These are phyloP conservation scores for Haplosporangium sp. DNA, from an alignment of 371 early-diverging fungal genomes.

Conservation along the genomic window DNA sequence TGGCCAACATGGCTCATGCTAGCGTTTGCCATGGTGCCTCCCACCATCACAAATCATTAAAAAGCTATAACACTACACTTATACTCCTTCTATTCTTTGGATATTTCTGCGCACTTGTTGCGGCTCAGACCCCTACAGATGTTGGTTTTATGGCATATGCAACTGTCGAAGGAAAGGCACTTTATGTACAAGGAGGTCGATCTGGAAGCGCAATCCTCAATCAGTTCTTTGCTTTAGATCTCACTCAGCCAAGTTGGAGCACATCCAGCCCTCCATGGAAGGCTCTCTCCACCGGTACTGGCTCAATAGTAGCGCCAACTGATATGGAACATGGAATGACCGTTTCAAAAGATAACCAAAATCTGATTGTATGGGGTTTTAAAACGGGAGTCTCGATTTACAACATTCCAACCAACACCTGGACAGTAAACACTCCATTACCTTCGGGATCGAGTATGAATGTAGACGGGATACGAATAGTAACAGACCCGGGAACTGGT, in stretches of 20 bases:
- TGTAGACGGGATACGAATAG: no score
- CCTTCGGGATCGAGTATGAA: no score
- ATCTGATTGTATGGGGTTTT: neutral
- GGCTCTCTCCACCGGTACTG: neutral
- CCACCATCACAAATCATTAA: no score
- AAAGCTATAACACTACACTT: no score
- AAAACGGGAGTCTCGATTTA: neutral
- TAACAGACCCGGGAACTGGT: no score
- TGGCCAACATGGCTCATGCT: no score
- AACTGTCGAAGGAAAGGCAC: neutral
- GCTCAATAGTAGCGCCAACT: neutral
- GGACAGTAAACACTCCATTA: neutral
- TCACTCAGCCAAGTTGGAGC: neutral
- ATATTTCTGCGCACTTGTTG: no score
- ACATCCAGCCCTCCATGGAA: conserved; percentile 3
- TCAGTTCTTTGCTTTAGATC: neutral
- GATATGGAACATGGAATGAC: neutral
- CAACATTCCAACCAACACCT: neutral
- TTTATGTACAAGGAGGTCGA: neutral
- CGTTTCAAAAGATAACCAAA: neutral
- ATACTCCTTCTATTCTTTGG: no score
- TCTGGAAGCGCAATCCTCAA: neutral
- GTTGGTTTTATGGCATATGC: neutral
- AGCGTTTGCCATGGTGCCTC: no score
- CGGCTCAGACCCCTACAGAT: no score